Percentiles rank a stretch among this genome's conserved stretches.
These are phyloP conservation scores for Entrophospora sp. DNA, from an alignment of 192 early-diverging fungal species.

Conservation along the genomic window DNA sequence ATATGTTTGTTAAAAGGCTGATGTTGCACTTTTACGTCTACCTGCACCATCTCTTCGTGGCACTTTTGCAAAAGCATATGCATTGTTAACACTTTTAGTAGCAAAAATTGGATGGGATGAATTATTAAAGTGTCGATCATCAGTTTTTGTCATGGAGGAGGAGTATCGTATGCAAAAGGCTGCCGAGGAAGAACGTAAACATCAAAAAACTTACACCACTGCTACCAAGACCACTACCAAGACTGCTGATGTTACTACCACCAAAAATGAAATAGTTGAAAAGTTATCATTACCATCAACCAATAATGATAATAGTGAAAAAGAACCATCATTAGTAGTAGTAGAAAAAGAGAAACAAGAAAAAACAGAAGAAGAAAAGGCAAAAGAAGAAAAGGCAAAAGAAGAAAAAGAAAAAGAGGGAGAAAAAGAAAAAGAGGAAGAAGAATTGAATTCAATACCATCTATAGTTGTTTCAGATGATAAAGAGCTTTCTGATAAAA, in stretches of 20 bases:
- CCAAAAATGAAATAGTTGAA: no score
- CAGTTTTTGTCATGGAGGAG: constrained; percentile 99
- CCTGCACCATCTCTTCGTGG: constrained; percentile 85
- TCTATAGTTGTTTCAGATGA: no score
- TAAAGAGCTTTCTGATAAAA: no score
- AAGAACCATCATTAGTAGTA: constrained; percentile 1
- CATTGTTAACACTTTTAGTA: constrained; percentile 69
- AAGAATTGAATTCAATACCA: no score
- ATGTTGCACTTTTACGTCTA: constrained; percentile 67
- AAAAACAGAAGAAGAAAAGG: constrained; percentile 26
- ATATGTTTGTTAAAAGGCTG: no score
- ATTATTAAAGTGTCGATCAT: constrained; percentile 72
- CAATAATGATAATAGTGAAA: background rate
- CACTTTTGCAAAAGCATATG: constrained; percentile 88
- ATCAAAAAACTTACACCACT: background rate
- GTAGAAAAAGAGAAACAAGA: constrained; percentile 34
- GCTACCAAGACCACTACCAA: no score
- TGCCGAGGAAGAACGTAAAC: constrained; percentile 55
- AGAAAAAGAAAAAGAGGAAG: no score
- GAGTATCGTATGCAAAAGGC: constrained; percentile 79
- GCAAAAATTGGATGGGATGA: constrained; percentile 93
- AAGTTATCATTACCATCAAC: no score
- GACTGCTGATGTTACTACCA: no score
- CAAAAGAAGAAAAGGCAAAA: no score
- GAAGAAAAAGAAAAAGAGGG: no score